phyloP scores from a whole-genome alignment of 495 filamentous ascomycete genomes.

The Penicillium cosmopolitanum region DNA sequence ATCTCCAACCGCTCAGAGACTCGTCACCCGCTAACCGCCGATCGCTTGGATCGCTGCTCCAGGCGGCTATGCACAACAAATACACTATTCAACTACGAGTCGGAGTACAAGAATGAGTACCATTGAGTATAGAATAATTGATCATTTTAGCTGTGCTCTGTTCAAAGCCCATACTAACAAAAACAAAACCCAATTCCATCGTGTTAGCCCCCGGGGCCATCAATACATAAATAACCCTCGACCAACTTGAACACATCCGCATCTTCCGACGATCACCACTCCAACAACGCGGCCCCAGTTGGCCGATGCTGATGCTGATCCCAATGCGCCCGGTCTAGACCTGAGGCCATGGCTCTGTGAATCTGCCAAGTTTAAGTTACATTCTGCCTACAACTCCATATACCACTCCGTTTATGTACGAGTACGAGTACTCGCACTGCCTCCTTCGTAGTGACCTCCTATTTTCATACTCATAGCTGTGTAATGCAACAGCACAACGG shows the following conservation, averaged over 20 bases:
- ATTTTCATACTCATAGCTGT: neutral
- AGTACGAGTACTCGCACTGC: too few relatives aligned
- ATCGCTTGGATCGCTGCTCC: neutral
- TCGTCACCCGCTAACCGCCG: neutral
- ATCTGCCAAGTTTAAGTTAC: too few relatives aligned
- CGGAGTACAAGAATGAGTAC: too few relatives aligned
- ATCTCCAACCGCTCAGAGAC: neutral
- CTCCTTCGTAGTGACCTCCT: neutral
- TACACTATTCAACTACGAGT: too few relatives aligned
- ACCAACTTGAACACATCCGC: neutral
- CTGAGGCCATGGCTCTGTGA: neutral
- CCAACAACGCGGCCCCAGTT: slow-evolving; percentile 5
- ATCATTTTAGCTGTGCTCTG: too few relatives aligned
- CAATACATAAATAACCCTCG: too few relatives aligned
- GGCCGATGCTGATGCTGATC: slow-evolving; percentile 19
- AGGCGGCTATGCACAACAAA: neutral
- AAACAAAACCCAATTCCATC: too few relatives aligned
- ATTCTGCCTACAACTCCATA: neutral
- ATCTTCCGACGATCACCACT: slow-evolving; percentile 17
- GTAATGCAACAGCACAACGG: neutral
- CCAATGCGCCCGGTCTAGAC: slow-evolving; percentile 23
- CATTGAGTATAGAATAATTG: too few relatives aligned
- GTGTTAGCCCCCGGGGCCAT: too few relatives aligned
- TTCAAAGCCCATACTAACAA: too few relatives aligned
- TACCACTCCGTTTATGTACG: too few relatives aligned